phyloP scores from a whole-genome alignment of 176 grass and related monocot species.

The Cenchrus americanus region DNA sequence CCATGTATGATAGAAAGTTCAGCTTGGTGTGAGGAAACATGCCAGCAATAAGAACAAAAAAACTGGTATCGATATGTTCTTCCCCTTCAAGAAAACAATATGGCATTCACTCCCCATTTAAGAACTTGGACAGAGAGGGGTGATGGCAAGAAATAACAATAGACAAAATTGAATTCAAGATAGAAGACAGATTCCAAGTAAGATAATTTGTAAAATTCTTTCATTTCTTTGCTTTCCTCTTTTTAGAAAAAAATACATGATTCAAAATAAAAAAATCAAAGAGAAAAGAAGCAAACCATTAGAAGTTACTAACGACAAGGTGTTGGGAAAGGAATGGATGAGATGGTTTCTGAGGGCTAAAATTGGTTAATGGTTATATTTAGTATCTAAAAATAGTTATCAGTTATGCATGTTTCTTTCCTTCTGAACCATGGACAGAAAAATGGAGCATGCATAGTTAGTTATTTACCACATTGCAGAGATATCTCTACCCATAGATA shows the following conservation, averaged over 20 bases:
- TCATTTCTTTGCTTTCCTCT: not conserved
- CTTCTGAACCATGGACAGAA: not conserved
- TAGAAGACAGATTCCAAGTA: slow-evolving; percentile 25
- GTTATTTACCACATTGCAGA: not conserved
- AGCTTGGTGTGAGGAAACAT: slow-evolving; percentile 41
- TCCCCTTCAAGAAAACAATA: slow-evolving; percentile 37
- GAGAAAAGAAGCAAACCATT: slow-evolving; percentile 38
- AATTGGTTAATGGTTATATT: slow-evolving; percentile 28
- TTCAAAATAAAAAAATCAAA: slow-evolving; percentile 32
- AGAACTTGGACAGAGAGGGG: slow-evolving; percentile 19
- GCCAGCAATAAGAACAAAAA: slow-evolving; percentile 41
- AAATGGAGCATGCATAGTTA: not conserved
- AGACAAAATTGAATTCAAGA: slow-evolving; percentile 6
- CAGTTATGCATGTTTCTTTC: not conserved
- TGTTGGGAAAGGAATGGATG: slow-evolving; percentile 20
- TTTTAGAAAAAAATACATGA: not conserved
- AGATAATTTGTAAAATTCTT: not conserved
- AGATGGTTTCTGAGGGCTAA: slow-evolving; percentile 31
- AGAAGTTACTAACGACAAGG: slow-evolving; percentile 21
- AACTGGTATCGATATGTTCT: slow-evolving; percentile 30
- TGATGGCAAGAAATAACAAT: slow-evolving; percentile 22
- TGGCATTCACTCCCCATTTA: slow-evolving; percentile 35
- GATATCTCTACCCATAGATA: not conserved
- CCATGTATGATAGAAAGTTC: slow-evolving; percentile 31
- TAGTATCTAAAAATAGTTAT: slow-evolving; percentile 21